These are phyloP conservation scores for Monosporascus sp. DNA, from an alignment of 2,329 filamentous ascomycete species.

Conservation along the genomic window DNA sequence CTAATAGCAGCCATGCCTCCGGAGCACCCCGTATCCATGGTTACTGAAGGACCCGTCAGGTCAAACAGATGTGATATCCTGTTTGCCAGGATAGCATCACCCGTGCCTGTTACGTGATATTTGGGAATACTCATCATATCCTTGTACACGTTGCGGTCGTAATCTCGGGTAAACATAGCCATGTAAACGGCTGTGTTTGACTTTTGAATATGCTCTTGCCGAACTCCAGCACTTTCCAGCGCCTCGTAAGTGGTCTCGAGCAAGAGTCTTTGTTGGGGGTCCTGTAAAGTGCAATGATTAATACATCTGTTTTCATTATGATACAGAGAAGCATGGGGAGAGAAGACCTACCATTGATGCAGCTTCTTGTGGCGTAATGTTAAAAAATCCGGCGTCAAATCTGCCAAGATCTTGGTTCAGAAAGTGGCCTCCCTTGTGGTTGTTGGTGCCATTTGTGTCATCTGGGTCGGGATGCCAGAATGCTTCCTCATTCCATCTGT, in stretches of 20 bases:
- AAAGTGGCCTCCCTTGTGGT: slow-evolving; percentile 18
- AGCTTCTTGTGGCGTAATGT: slow-evolving; percentile 30
- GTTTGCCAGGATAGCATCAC: slow-evolving; percentile 22
- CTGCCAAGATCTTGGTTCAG: slow-evolving; percentile 15
- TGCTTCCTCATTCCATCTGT: slow-evolving; percentile 11
- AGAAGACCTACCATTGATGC: slow-evolving; percentile 17
- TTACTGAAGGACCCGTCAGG: slow-evolving; percentile 6
- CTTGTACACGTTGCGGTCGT: slow-evolving; percentile 7
- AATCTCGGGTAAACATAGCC: slow-evolving; percentile 21
- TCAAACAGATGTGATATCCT: slow-evolving; percentile 14
- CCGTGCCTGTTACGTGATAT: slow-evolving; percentile 20
- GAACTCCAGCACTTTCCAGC: slow-evolving; percentile 21
- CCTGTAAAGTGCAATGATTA: slow-evolving; percentile 5
- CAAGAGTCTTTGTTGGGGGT: slow-evolving; percentile 34
- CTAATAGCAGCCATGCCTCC: slow-evolving; percentile 4
- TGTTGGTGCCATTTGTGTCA: slow-evolving; percentile 16
- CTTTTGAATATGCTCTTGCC: slow-evolving; percentile 5
- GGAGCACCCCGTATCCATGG: slow-evolving; percentile 8
- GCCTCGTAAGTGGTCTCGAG: slow-evolving; percentile 38
- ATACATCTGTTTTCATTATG: too few species aligned
- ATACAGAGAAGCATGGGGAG: too few species aligned
- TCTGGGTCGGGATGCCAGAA: slow-evolving; percentile 12
- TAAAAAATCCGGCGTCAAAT: slow-evolving; percentile 39
- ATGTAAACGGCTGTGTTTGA: slow-evolving; percentile 18
- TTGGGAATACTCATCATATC: slow-evolving; percentile 15